Conservation (phyloP, 371 early-diverging fungal genomes). For the Choanephora cucurbitarum region DNA sequence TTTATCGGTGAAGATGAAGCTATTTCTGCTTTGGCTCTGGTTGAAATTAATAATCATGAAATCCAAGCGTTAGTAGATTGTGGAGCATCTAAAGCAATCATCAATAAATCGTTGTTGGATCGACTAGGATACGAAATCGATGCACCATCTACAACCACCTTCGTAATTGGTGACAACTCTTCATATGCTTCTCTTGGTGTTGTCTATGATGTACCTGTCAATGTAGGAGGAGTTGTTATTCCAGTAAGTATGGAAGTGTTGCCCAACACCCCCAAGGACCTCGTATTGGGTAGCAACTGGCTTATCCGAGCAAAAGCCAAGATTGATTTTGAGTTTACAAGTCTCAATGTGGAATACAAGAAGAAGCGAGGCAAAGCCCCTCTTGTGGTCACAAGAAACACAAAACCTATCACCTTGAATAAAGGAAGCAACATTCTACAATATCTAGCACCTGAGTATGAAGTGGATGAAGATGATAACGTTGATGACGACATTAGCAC, state of each 20-base stretch:
- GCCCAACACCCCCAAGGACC: too few relatives aligned
- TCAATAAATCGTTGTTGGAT: not conserved
- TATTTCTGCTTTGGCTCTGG: not conserved
- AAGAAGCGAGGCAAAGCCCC: too few relatives aligned
- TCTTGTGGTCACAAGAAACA: too few relatives aligned
- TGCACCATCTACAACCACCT: not conserved
- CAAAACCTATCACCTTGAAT: too few relatives aligned
- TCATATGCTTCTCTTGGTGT: not conserved
- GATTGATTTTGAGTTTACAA: not conserved
- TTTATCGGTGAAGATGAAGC: not conserved
- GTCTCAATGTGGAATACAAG: too few relatives aligned
- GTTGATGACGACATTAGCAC: too few relatives aligned
- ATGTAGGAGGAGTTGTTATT: not conserved
- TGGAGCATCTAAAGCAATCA: not conserved
- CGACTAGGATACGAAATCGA: not conserved
- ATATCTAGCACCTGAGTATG: too few relatives aligned
- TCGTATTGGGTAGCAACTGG: not conserved
- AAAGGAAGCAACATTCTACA: too few relatives aligned
- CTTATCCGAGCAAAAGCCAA: not conserved
- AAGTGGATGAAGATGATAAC: too few relatives aligned
- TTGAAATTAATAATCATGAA: not conserved
- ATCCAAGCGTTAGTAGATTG: too few relatives aligned
- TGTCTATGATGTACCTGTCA: not conserved
- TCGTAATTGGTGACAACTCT: slow-evolving; percentile 1
- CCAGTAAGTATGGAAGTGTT: not conserved